Percentiles rank a stretch among this genome's conserved stretches.
Conservation (phyloP, 78 protist species). For the Dictyostelium firmibasis region DNA sequence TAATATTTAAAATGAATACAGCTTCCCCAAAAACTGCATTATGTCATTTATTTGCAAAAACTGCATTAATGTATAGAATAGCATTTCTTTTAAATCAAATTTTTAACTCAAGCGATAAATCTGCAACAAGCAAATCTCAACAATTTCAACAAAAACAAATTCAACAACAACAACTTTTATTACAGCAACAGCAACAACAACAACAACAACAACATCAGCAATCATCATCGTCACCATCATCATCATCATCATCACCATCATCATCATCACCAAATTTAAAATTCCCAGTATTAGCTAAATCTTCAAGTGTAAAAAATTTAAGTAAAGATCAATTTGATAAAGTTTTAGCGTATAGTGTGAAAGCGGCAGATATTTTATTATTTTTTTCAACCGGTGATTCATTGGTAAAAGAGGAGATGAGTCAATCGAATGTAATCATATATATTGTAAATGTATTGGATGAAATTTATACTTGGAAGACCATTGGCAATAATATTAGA, state of each 20-base stretch:
- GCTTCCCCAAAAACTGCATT: conserved; percentile 51
- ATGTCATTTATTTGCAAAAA: conserved; percentile 60
- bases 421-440: conserved; percentile 1
- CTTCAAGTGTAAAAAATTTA: conserved; percentile 9
- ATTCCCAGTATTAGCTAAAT: background rate
- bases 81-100: conserved; percentile 47
- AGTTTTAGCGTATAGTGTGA: conserved; percentile 46
- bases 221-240: background rate
- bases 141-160: background rate
- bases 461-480: conserved; percentile 57
- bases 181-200: background rate
- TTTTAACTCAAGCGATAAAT: conserved; percentile 3
- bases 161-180: background rate
- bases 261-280: background rate
- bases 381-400: conserved; percentile 77
- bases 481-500: conserved; percentile 26
- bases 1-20: conserved; percentile 45
- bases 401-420: conserved; percentile 47
- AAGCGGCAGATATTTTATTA: conserved; percentile 73
- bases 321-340: conserved; percentile 66
- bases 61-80: conserved; percentile 29
- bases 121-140: background rate
- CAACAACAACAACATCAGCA: background rate
- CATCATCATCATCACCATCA: background rate
- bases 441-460: conserved; percentile 19